Base-by-base conservation (phyloP, 495 filamentous ascomycete species). In the Niebla homalea region DNA sequence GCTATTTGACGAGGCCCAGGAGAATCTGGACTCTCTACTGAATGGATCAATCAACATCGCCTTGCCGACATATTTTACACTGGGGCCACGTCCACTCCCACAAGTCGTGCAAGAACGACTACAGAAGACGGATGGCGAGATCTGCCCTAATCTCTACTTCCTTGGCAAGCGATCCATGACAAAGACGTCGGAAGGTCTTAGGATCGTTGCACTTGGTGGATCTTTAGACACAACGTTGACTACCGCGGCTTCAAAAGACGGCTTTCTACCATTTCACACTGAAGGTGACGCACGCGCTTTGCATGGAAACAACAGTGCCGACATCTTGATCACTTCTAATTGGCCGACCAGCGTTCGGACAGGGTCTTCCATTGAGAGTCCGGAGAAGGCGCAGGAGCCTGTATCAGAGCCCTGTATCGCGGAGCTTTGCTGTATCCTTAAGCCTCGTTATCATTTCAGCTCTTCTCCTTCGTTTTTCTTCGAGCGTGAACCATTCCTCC, bases 401-500 rank as follows among this genome's bases (percentile, higher is more conserved):
- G 60, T 61, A 61, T 65, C 67, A 60, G 70, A 60, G 46, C 73
- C 68, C 68, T 89, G 71, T 57, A 55, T 82, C 22, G 75, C 87
- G 5, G 85, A 92, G 43, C 72, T 98, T 19, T 87, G 81, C 62
- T 69, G 74, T 8, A 70, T 78, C 1, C 60, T 95, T 8, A 87
- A 85, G 55, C 92, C 92, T 11, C 76, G 85, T 19, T 98, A 98
- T 60, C 89, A 96, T 65, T 83, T 98, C 62, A 78, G 84, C 14
- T 65, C 75, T 12, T 83, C 87, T 0, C 71, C 76, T 7, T 60
- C 69, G 8, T 72, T 79, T 57, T 90, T 84, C 67, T 96, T 79
- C 57, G 90, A 96, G 67, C 79, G 92, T 18, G 92, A 95, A 62
- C 89, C 92, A 0, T 97, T 95, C 73, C 85, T 88, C 63, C 83